Evolutionary conservation across 2,329 filamentous ascomycete species (phyloP), one percentile per base, ranked within the genome.

Genomic region (Cytospora paraplurivora): DNA sequence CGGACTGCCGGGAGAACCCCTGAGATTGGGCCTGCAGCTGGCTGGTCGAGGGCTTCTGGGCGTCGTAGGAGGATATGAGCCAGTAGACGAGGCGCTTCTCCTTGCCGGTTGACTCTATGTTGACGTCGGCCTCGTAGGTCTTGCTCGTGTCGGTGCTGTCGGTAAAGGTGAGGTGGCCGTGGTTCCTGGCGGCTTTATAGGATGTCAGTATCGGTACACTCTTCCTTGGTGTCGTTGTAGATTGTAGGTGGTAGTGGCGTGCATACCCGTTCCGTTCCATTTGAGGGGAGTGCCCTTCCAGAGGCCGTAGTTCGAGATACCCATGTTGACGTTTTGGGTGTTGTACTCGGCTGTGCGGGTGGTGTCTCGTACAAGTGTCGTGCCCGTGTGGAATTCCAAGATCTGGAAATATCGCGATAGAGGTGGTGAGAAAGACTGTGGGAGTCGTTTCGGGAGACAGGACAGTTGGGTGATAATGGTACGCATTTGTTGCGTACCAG

Each of bases 41-140:
- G 19, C 55, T 32, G 44, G 63, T 67, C 19, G 68, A 38, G 3
- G 67, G 62, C 59, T 69, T 65, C 21, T 77, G 78, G 10, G 57
- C 37, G 49, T 59, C 17, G 60, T 82, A 77, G 59, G 78, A 76
- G 62, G 81, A 77, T 19, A 79, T 77, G 54, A 82, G 73, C 69
- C 81, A 80, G 72, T 82, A 84, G 62, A 83, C 82, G 58, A 84
- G 69, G 8, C 69, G 69, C 13, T 67, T 66, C 57, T 72, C 71
- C 11, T 53, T 53, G 44, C 62, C 65, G 17, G 67, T 38, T 38
- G 69, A 71, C 63, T 66, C 65, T 62, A 72, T 66, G 63, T 72
- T 71, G 50, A 72, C 67, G 54, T 69, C 70, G 19, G 67, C 65
- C 41, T 68, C 65, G 50, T 63, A 58, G 15, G 32, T 35, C 41